Evolutionary conservation across 495 filamentous ascomycete species (phyloP), one percentile per base, ranked within the genome.

Genomic region (Aspergillus carlsbadensis): DNA sequence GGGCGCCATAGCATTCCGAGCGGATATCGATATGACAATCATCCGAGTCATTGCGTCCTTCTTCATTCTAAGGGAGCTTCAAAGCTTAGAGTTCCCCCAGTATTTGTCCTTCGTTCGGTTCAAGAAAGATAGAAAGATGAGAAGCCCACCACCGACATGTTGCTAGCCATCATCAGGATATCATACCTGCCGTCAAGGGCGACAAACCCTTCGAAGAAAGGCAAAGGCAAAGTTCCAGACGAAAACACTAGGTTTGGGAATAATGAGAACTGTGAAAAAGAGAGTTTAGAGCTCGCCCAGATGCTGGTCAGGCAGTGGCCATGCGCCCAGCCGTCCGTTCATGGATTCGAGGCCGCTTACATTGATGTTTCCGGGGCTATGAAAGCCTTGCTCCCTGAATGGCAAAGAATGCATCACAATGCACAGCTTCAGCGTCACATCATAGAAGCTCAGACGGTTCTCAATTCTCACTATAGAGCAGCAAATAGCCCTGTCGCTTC

Each of bases 401-500:
- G 82, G 82, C 35, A 59, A 29, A 72, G 78, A 0, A 56, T 78
- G 29, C 72, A 65, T 26, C 62, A 68, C 13, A 85, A 85, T 50
- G 42, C 67, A 10, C 67, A 77, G 44, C 59, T 85, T 1, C 70
- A 66, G 1, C 15, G 60, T 5, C 78, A 82, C 56, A 34, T 84
- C 15, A 20, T 62, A 10, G 17, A 63, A 8, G 52, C 68, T 5
- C 58, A 66, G 52, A 46, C 24, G 10, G 56, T 70, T 31, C 35
- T 69, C 3, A 47, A 56, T 47, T 36, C 21, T 3, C 59, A 61
- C 20, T 57, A 20, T 18, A 34, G 15, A n/a, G 11, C 8, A 7
- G 17, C 3, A 13, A 49, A 56, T 41, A 5, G 22, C 6, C 31
- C 31, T 5, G 10, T 13, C 6, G 10, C 52, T 11, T 4, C 14